Evolutionary conservation across 768 basidiomycete species (phyloP), one percentile per base, ranked within the genome.

Genomic region (Mycena haematopus): DNA sequence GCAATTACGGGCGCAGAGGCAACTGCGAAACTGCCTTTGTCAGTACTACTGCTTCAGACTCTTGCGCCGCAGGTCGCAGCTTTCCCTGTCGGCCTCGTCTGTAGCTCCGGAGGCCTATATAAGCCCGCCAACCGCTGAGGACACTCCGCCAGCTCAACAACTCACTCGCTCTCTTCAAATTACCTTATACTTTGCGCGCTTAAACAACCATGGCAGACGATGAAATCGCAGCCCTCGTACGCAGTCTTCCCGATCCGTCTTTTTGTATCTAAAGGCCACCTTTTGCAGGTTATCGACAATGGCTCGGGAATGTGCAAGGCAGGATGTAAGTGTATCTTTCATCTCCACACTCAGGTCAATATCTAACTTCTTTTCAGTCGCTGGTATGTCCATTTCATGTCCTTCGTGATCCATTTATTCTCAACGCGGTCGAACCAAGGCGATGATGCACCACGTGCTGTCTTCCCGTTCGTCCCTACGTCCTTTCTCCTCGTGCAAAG

Each of bases 301-400:
- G 88, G 88, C 69, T 91, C 90, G 72, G 90, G 90, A 76, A 92
- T 91, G 90, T 91, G 89, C 86, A 92, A 92, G 79, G 90, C 90
- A 78, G 90, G 91, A 75, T 86, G 86, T 87, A 68, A 72, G 86
- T 82, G 6, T 51, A 1, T 5, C 15, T 46, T 52, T 33, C 6
- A 9, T 22, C 25, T 21, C 35, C 44, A 1, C 8, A 21, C 17
- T 36, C 13, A 36, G 15, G 7, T 7, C 1, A 29, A n/a, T 31
- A 6, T 52, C 42, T 54, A 14, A 44, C 24, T 38, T 33, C 24
- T 52, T 49, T 29, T 5, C 21, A 60, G 63, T 60, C 51, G 58
- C 63, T 46, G 63, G 63, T 59, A 56, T 27, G n/a, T 47, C 6
- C 31, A 2, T 14, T 54, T 38, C 24, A 9, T 2, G 33, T 47